Percentiles rank a stretch among this genome's conserved stretches.
Conservation (phyloP, 345 rosid species). For the Eucalyptus curtisii region DNA sequence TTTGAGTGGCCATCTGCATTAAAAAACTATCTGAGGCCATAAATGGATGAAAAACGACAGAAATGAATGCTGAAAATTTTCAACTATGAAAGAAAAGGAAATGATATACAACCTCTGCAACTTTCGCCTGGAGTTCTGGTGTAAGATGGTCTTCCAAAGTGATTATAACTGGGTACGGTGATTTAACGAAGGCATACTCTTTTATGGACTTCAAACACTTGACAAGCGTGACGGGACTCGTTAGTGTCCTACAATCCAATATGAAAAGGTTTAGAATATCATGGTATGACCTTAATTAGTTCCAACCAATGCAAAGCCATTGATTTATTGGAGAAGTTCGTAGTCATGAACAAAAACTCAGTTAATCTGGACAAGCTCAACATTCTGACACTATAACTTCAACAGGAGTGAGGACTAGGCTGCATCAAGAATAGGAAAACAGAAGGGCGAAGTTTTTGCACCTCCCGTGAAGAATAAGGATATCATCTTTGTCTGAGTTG, state of each 20-base stretch:
- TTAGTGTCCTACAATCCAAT: constrained; percentile 41
- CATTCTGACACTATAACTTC: neutral
- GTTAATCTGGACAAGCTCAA: neutral
- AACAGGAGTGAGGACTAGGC: neutral
- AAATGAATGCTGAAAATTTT: neutral
- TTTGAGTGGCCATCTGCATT: constrained; percentile 56
- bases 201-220: constrained; percentile 72
- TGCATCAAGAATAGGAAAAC: neutral
- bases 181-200: constrained; percentile 59
- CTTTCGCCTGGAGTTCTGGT: constrained; percentile 84
- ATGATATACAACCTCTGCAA: constrained; percentile 46
- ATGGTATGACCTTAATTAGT: neutral
- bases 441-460: neutral
- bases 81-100: neutral
- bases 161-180: constrained; percentile 81
- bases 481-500: constrained; percentile 50
- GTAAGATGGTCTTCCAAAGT: constrained; percentile 96
- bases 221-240: constrained; percentile 64
- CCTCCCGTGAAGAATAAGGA: constrained; percentile 96
- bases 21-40: neutral
- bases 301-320: neutral
- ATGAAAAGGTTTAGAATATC: neutral
- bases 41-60: neutral
- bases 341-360: neutral
- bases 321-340: neutral